Base-by-base conservation (phyloP, 495 filamentous ascomycete genomes). In the Aspergillus kassunensis region DNA sequence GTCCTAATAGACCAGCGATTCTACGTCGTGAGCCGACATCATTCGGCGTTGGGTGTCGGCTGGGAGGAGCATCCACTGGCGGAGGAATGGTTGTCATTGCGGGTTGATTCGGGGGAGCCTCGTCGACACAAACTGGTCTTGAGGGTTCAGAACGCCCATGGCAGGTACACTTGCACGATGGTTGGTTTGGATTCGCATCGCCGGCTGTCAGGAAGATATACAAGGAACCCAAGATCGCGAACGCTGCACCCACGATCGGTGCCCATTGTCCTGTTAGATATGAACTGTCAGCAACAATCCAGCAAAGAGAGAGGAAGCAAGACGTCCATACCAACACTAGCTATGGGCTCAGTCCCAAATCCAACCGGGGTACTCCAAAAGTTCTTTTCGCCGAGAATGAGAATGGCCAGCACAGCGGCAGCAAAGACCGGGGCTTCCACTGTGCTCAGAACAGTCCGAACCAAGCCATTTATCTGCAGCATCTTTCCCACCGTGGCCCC, bases 361-460 rank as follows among this genome's bases (percentile, higher is more conserved):
- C 35, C 30, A 2, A 46, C 44, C 9, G 30, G 44, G 11, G 6
- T 12, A 13, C 44, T 46, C n/a, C 30, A 46, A 30, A 46, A 46
- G 15, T 46, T 46, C 30, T 6, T 33, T 11, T 46, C 44, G 1
- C 44, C 44, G 10, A 46, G 10, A 24, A 35, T 16, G 2, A 46
- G 44, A 33, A 46, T 46, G 20, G 44, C 44, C 20, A 46, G 30
- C 30, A 46, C 44, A 1, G 44, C 44, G 4, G 44, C 44, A 3
- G 44, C 44, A 8, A 46, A 46, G 10, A 46, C 44, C 30, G 44
- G 44, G n/a, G 20, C 44, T 46, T 46, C 44, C 4, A 46, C 44
- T 3, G 44, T 35, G 19, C 44, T 46, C 2, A 46, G 44, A 5
- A 46, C 30, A 10, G 30, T 35, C 1, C 44, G 29, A 4, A 46